Percentiles rank a stretch among this genome's conserved stretches.
Conservation (phyloP, 768 basidiomycete species). For the Calocera cornea region DNA sequence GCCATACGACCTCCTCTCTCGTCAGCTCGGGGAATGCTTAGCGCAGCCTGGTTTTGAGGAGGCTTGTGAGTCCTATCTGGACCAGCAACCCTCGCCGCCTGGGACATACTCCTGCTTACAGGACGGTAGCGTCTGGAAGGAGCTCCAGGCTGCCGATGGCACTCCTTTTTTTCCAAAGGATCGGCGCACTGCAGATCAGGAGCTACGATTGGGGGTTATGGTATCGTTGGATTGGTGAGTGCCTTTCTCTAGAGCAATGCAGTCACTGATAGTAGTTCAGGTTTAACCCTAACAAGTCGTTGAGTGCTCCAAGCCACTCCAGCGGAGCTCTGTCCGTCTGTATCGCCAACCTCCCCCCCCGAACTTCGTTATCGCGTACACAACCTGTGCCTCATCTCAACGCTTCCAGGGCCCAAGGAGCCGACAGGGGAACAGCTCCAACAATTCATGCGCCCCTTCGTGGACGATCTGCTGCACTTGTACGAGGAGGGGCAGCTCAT, state of each 20-base stretch:
- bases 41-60: background rate
- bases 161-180: background rate
- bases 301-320: slow-evolving; percentile 25
- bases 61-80: background rate
- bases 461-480: slow-evolving; percentile 22
- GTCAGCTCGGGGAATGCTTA: background rate
- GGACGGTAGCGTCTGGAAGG: background rate
- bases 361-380: slow-evolving; percentile 16
- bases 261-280: background rate
- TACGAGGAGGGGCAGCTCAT: slow-evolving; percentile 18
- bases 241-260: background rate
- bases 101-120: too few relatives aligned
- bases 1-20: background rate
- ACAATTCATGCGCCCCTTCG: slow-evolving; percentile 17
- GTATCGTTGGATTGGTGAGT: slow-evolving; percentile 6
- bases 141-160: background rate
- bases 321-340: background rate
- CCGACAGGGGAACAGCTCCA: slow-evolving; percentile 21
- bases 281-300: background rate
- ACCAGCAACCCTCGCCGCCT: too few relatives aligned
- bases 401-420: slow-evolving; percentile 23
- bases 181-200: background rate
- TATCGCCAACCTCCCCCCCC: slow-evolving; percentile 7
- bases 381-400: slow-evolving; percentile 16
- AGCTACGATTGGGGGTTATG: background rate